Evolutionary conservation across 495 filamentous ascomycete species (phyloP).

Genomic region (Cryomyces minteri): DNA sequence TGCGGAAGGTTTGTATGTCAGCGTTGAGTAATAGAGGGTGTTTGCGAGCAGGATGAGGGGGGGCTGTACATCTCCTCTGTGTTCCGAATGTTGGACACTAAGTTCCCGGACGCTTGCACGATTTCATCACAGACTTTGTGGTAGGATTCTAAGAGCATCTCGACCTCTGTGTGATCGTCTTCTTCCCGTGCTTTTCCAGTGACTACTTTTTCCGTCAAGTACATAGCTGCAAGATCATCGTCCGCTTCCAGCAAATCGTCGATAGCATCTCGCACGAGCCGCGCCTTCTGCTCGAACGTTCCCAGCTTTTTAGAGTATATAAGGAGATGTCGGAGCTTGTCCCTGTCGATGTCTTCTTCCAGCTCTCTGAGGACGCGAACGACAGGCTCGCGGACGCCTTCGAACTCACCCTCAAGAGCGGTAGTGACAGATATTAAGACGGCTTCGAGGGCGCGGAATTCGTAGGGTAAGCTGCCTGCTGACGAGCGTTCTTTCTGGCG

Average conservation of each 20-base stretch:
- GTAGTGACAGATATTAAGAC: conserved; percentile 69
- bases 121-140: conserved; percentile 97
- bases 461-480: conserved; percentile 37
- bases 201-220: conserved; percentile 66
- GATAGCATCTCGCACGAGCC: conserved; percentile 83
- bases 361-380: conserved; percentile 73
- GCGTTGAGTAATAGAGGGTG: background rate
- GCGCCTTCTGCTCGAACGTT: conserved; percentile 93
- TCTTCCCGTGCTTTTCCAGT: conserved; percentile 51
- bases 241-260: conserved; percentile 96
- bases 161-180: conserved; percentile 88
- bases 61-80: conserved; percentile 84
- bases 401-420: conserved; percentile 82
- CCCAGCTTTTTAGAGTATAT: conserved; percentile 90
- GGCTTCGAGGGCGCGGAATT: conserved; percentile 61
- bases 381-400: conserved; percentile 79
- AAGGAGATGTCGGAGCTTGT: conserved; percentile 76
- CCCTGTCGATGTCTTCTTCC: conserved; percentile 92
- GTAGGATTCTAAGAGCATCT: conserved; percentile 91
- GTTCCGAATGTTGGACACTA: conserved; percentile 90
- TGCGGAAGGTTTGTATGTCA: conserved; percentile 14
- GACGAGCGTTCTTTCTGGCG: conserved; percentile 29
- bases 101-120: conserved; percentile 79
- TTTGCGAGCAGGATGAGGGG: background rate
- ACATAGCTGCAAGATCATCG: conserved; percentile 90